Conservation (phyloP, 176 grass and related monocot genomes). For the Oryza meyeriana region DNA sequence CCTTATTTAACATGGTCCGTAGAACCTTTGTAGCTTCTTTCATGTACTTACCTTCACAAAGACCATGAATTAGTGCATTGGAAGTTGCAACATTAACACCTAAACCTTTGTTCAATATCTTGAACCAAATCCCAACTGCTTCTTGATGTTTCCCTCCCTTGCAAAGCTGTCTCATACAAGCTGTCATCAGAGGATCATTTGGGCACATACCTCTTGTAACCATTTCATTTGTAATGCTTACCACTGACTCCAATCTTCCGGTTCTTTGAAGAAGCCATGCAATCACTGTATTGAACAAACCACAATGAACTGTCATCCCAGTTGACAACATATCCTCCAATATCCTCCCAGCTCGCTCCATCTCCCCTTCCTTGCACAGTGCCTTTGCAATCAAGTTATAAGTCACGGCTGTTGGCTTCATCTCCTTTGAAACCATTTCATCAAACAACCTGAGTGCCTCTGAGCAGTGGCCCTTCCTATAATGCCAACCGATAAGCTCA, state of each 20-base stretch:
- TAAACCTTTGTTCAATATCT: conserved; percentile 62
- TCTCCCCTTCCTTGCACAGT: conserved; percentile 72
- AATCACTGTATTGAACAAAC: conserved; percentile 67
- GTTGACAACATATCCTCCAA: conserved; percentile 73
- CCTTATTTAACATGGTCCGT: conserved; percentile 52
- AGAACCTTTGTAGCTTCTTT: conserved; percentile 59
- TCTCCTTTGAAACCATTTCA: conserved; percentile 63
- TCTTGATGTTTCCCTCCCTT: conserved; percentile 52
- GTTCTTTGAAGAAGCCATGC: conserved; percentile 53
- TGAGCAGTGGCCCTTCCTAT: conserved; percentile 46
- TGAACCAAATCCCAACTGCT: conserved; percentile 59
- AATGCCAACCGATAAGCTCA: conserved; percentile 70
- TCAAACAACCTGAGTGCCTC: conserved; percentile 50
- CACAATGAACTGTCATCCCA: conserved; percentile 59
- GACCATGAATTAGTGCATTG: conserved; percentile 87
- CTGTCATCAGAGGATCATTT: conserved; percentile 79
- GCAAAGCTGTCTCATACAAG: conserved; percentile 63
- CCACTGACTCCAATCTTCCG: conserved; percentile 51
- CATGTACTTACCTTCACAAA: conserved; percentile 56
- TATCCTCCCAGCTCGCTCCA: conserved; percentile 58
- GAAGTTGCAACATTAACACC: conserved; percentile 59
- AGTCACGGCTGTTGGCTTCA: conserved; percentile 61
- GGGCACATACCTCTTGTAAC: conserved; percentile 62
- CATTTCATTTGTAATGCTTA: conserved; percentile 60
- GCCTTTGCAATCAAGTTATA: conserved; percentile 62